These are phyloP conservation scores for Neoascochyta sp. DNA, from an alignment of 2,329 filamentous ascomycete species.

Conservation along the genomic window DNA sequence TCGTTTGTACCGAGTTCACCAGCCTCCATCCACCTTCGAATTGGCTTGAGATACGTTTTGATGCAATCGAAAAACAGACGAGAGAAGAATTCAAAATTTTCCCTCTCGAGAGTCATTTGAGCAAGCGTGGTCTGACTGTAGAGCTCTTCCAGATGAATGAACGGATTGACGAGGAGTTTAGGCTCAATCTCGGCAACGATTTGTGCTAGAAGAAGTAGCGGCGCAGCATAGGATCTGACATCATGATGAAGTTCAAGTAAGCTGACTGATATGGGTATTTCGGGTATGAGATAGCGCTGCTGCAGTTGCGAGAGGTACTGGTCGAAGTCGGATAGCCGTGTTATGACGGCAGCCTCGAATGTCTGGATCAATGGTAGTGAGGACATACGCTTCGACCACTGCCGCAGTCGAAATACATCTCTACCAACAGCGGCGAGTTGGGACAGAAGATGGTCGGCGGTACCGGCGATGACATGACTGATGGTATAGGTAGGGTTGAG, in stretches of 20 bases:
- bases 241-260: constrained; percentile 60
- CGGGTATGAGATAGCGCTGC: constrained; percentile 54
- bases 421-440: constrained; percentile 50
- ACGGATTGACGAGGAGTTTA: constrained; percentile 46
- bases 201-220: constrained; percentile 58
- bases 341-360: constrained; percentile 62
- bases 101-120: constrained; percentile 64
- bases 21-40: constrained; percentile 78
- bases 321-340: constrained; percentile 58
- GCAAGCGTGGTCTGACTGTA: constrained; percentile 66
- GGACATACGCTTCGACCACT: constrained; percentile 43
- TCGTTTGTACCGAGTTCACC: constrained; percentile 65
- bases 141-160: constrained; percentile 73
- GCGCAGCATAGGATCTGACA: constrained; percentile 51
- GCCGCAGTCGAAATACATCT: constrained; percentile 47
- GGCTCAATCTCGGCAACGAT: constrained; percentile 58
- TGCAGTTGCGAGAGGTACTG: constrained; percentile 58
- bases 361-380: constrained; percentile 57
- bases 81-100: constrained; percentile 61
- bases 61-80: constrained; percentile 77
- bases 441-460: constrained; percentile 39
- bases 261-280: constrained; percentile 59
- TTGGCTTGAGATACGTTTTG: constrained; percentile 73
- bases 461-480: constrained; percentile 35
- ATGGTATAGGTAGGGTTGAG: constrained; percentile 41